Conservation (phyloP, 2,329 filamentous ascomycete genomes). For the Colletotrichum karsti region DNA sequence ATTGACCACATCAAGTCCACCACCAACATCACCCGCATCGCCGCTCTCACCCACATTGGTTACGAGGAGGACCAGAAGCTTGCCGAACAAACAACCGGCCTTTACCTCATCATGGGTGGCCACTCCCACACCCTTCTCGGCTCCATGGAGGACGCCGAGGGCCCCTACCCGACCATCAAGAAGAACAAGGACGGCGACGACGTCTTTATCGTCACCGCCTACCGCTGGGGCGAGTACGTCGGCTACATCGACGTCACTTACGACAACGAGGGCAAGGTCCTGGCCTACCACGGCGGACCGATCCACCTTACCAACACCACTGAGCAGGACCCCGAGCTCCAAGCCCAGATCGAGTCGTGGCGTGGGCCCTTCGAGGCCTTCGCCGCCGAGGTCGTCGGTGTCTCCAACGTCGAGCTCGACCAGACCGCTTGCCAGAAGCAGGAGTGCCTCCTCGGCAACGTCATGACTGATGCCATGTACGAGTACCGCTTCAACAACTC, state of each 20-base stretch:
- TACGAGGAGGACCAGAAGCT: slow-evolving; percentile 71
- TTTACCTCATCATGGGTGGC: slow-evolving; percentile 75
- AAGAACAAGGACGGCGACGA: slow-evolving; percentile 70
- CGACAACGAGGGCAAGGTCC: slow-evolving; percentile 65
- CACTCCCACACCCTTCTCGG: slow-evolving; percentile 70
- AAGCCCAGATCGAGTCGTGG: slow-evolving; percentile 67
- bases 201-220: slow-evolving; percentile 74
- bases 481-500: slow-evolving; percentile 63
- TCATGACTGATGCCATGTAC: slow-evolving; percentile 68
- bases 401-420: slow-evolving; percentile 63
- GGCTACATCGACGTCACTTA: slow-evolving; percentile 75
- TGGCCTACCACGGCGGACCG: slow-evolving; percentile 70
- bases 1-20: slow-evolving; percentile 69
- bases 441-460: slow-evolving; percentile 67
- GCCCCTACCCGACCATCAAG: slow-evolving; percentile 71
- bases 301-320: slow-evolving; percentile 72
- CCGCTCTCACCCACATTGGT: slow-evolving; percentile 73
- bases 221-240: slow-evolving; percentile 74
- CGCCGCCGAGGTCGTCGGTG: slow-evolving; percentile 64
- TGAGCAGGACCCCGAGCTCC: slow-evolving; percentile 62
- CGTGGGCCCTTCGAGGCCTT: slow-evolving; percentile 68
- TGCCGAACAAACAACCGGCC: slow-evolving; percentile 65
- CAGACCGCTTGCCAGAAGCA: slow-evolving; percentile 64
- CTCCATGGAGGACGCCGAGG: slow-evolving; percentile 63
- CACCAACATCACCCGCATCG: slow-evolving; percentile 71